Evolutionary conservation across 208 protist genomes (phyloP).

Genomic region (Angomonas desouzai): DNA sequence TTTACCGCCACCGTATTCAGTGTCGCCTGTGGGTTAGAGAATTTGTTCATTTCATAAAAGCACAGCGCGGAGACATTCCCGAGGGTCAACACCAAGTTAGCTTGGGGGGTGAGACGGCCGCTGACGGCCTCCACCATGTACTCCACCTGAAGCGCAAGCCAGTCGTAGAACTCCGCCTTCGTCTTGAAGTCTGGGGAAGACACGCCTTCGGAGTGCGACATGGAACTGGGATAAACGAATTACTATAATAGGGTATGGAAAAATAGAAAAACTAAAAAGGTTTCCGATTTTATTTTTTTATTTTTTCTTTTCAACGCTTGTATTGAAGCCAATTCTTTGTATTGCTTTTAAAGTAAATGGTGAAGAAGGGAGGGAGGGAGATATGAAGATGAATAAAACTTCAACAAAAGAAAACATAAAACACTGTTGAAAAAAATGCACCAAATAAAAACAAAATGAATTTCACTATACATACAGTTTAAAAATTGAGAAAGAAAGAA

Average conservation of each 20-base stretch:
- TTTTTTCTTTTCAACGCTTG: too few relatives aligned
- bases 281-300: too few relatives aligned
- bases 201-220: constrained; percentile 9
- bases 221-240: too few relatives aligned
- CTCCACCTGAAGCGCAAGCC: constrained; percentile 46
- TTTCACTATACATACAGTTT: constrained; percentile 6
- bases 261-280: too few relatives aligned
- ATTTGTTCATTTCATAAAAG: constrained; percentile 78
- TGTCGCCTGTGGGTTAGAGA: constrained; percentile 33
- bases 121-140: constrained; percentile 41
- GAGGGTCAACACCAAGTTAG: constrained; percentile 60
- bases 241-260: too few relatives aligned
- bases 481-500: constrained; percentile 6
- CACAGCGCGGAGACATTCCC: constrained; percentile 76
- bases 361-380: too few relatives aligned
- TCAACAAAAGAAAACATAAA: background rate
- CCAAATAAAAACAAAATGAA: constrained; percentile 4
- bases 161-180: constrained; percentile 65
- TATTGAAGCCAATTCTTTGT: too few relatives aligned
- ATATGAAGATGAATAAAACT: too few relatives aligned
- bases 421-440: background rate
- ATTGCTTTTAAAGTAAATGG: too few relatives aligned
- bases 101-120: constrained; percentile 42
- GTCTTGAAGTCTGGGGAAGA: constrained; percentile 23
- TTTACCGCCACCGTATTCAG: constrained; percentile 69